Percentiles rank a stretch among this genome's conserved stretches.
Evolutionary conservation across 345 rosid genomes (phyloP).

Genomic region (Eucalyptus curtisii): DNA sequence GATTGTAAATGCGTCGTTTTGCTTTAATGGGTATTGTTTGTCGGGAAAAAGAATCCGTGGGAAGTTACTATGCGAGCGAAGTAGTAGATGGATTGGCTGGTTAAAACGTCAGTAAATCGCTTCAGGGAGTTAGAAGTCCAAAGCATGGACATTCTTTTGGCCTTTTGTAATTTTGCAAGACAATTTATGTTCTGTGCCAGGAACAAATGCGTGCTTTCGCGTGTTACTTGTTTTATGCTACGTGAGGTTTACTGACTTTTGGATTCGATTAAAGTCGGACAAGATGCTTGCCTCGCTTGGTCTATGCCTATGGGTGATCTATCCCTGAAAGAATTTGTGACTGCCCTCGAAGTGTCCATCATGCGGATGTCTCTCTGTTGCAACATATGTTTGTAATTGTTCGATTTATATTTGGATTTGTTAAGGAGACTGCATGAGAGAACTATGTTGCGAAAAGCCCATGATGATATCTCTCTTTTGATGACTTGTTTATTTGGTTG

Average conservation of each 20-base stretch:
- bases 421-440: not conserved
- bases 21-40: not conserved
- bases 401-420: not conserved
- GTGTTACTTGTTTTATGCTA: not conserved
- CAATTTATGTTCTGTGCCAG: not conserved
- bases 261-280: not conserved
- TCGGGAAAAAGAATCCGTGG: not conserved
- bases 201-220: not conserved
- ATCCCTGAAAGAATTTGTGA: not conserved
- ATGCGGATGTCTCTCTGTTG: not conserved
- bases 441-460: not conserved
- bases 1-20: not conserved
- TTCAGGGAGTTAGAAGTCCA: rapidly evolving
- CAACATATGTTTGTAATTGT: not conserved
- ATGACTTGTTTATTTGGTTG: not conserved
- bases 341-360: not conserved
- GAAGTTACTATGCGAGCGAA: not conserved
- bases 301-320: not conserved
- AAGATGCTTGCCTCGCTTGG: not conserved
- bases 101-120: not conserved
- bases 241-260: not conserved
- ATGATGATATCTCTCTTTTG: not conserved
- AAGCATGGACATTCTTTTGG: not conserved
- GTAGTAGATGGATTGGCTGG: not conserved
- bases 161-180: not conserved